Conservation (phyloP, 177 flowering plant genomes). For the Tripterygium wilfordii region DNA sequence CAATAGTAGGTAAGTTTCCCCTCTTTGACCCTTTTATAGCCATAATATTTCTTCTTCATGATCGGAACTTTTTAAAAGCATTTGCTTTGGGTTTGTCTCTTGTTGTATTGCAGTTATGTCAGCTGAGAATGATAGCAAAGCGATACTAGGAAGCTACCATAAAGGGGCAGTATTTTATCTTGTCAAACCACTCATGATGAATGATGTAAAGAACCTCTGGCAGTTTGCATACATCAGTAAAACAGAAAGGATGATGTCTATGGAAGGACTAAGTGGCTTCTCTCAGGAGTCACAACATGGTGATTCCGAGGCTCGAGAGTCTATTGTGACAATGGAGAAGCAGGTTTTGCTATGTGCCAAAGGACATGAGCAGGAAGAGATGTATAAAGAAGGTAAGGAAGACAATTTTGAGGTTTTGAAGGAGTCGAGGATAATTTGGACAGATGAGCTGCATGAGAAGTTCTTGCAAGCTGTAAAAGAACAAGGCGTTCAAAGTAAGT, state of each 20-base stretch:
- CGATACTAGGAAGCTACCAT: constrained; percentile 6
- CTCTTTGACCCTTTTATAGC: no score
- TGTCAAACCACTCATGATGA: constrained; percentile 12
- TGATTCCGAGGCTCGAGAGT: background rate
- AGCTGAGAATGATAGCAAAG: constrained; percentile 6
- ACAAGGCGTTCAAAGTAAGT: constrained; percentile 23
- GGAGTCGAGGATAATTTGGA: constrained; percentile 25
- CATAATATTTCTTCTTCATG: no score
- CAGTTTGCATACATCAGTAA: constrained; percentile 11
- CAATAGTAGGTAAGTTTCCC: constrained; percentile 17
- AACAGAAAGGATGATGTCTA: background rate
- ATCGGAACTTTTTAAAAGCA: no score
- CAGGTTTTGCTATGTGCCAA: background rate
- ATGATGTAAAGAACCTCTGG: constrained; percentile 18
- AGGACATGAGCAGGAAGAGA: background rate
- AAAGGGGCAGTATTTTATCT: constrained; percentile 17
- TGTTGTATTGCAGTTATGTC: constrained; percentile 25
- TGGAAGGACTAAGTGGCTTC: background rate
- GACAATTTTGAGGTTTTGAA: constrained; percentile 1
- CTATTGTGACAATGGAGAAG: no score
- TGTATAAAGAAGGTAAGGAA: background rate
- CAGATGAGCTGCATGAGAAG: constrained; percentile 19
- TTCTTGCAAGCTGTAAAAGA: constrained; percentile 22
- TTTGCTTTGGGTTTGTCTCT: no score
- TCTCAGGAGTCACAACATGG: background rate